phyloP scores from a whole-genome alignment of 2,329 filamentous ascomycete genomes.

The Sarocladiaceae sp. region DNA sequence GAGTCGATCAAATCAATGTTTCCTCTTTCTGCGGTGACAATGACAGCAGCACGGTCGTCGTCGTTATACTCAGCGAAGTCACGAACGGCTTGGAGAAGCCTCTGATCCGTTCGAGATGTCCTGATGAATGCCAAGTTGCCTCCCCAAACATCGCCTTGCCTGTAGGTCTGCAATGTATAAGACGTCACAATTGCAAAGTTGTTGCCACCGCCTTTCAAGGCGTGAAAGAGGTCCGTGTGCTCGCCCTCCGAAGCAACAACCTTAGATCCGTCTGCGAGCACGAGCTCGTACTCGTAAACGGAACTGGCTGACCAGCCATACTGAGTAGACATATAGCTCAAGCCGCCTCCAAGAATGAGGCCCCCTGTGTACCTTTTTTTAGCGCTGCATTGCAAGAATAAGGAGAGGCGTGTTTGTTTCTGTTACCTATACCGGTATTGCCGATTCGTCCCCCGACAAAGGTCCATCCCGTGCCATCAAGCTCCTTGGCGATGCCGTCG shows the following conservation, averaged over 20 bases:
- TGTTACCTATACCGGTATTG: conserved; percentile 41
- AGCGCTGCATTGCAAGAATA: neutral
- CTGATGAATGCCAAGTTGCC: conserved; percentile 33
- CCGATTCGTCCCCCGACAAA: conserved; percentile 38
- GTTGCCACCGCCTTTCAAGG: conserved; percentile 49
- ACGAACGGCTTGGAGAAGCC: conserved; percentile 39
- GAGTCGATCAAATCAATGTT: conserved; percentile 34
- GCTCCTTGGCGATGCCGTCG: conserved; percentile 31
- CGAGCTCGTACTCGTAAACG: conserved; percentile 43
- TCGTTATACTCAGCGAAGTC: conserved; percentile 53
- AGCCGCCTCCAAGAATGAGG: conserved; percentile 46
- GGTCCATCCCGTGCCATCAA: conserved; percentile 35
- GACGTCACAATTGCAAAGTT: conserved; percentile 46
- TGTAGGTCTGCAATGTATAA: conserved; percentile 36
- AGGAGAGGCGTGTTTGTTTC: neutral
- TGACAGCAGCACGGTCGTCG: conserved; percentile 55
- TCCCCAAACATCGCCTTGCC: conserved; percentile 34
- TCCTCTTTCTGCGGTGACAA: conserved; percentile 42
- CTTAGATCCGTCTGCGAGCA: conserved; percentile 43
- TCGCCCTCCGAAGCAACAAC: conserved; percentile 34
- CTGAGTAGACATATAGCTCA: conserved; percentile 44
- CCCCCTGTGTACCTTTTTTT: conserved; percentile 19
- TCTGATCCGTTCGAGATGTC: conserved; percentile 20
- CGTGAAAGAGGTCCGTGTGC: conserved; percentile 44
- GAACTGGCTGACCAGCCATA: conserved; percentile 46